These are phyloP conservation scores for Terfezia claveryi DNA, from an alignment of 495 filamentous ascomycete genomes.

Conservation along the genomic window DNA sequence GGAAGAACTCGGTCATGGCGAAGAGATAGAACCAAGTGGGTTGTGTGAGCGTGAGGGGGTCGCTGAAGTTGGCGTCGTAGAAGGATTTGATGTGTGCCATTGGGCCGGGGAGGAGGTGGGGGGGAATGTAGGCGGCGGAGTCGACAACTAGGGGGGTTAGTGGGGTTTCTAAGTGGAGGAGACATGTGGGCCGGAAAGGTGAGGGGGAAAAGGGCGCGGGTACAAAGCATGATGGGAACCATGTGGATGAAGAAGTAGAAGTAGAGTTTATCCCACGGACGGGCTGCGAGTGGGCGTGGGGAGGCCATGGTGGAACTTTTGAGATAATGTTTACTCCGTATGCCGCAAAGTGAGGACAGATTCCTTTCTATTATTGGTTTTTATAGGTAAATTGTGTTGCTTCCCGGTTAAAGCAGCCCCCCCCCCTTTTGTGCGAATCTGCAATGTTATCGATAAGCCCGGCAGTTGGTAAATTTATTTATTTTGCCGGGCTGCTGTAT, in stretches of 20 bases:
- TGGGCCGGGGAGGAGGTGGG: background rate
- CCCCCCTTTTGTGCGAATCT: no score
- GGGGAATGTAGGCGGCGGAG: background rate
- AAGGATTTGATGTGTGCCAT: background rate
- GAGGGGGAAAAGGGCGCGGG: background rate
- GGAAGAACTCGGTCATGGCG: background rate
- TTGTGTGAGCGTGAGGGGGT: background rate
- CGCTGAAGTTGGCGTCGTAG: background rate
- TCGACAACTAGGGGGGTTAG: background rate
- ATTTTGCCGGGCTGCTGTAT: no score
- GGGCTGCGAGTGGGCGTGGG: background rate
- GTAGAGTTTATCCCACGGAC: background rate
- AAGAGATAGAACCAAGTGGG: background rate
- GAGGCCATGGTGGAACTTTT: no score
- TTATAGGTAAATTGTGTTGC: no score
- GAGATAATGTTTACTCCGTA: no score
- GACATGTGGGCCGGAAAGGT: background rate
- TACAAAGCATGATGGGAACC: background rate
- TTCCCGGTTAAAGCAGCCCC: no score
- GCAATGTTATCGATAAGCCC: no score
- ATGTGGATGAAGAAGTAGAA: background rate
- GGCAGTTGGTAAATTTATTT: no score
- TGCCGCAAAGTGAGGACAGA: no score
- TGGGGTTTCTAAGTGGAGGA: no score
- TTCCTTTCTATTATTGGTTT: no score